phyloP scores from a whole-genome alignment of 176 grass and related monocot species.

The Cymbopogon citratus region DNA sequence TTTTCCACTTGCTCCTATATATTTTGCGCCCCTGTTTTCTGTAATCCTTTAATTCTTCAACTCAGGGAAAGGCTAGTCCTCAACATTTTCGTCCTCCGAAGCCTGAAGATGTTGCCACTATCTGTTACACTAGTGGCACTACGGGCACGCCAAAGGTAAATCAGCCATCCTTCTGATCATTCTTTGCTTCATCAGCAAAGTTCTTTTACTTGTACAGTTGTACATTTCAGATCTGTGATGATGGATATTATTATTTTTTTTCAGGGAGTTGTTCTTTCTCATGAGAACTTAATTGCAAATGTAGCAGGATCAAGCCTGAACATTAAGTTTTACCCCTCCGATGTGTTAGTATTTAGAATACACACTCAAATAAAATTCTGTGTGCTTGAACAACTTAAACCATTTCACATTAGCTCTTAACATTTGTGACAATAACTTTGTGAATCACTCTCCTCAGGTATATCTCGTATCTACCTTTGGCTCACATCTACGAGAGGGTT shows the following conservation, averaged over 20 bases:
- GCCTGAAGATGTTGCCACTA: constrained; percentile 83
- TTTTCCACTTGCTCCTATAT: constrained; percentile 20
- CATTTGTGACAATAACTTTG: not conserved
- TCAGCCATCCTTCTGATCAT: not conserved
- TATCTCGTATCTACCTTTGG: constrained; percentile 90
- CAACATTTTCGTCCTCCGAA: constrained; percentile 73
- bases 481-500: constrained; percentile 90
- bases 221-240: constrained; percentile 16
- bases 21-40: not conserved
- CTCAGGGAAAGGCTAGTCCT: constrained; percentile 55
- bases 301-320: constrained; percentile 64
- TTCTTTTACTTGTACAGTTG: constrained; percentile 4
- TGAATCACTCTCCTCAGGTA: constrained; percentile 48
- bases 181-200: not conserved
- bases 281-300: constrained; percentile 84
- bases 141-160: constrained; percentile 89
- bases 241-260: constrained; percentile 25
- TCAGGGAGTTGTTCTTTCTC: constrained; percentile 89
- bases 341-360: constrained; percentile 55
- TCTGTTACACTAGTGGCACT: constrained; percentile 98
- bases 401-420: not conserved
- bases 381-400: not conserved
- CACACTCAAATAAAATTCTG: not conserved
- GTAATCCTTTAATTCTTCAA: not conserved
- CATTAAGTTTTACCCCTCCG: constrained; percentile 73